Percentiles rank a stretch among this genome's conserved stretches.
Evolutionary conservation across 2,329 filamentous ascomycete species (phyloP).

Genomic region (Sarocladiaceae sp.): DNA sequence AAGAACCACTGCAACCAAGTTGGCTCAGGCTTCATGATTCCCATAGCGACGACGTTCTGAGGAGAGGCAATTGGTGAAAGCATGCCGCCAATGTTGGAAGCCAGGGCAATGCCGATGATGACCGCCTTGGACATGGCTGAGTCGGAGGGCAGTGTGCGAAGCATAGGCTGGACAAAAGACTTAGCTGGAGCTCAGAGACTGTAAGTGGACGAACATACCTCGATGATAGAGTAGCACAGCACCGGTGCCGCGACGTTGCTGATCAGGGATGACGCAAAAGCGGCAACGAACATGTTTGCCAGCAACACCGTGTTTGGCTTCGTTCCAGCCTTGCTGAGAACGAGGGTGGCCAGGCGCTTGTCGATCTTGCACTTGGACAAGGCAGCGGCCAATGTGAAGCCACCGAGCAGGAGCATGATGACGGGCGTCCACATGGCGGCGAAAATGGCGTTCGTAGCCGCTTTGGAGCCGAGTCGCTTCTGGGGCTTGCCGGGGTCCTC

Average conservation of each 20-base stretch:
- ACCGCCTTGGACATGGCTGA: conserved; percentile 93
- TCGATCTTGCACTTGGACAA: conserved; percentile 97
- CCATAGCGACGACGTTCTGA: conserved; percentile 93
- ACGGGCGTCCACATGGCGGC: conserved; percentile 98
- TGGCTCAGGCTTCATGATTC: conserved; percentile 89
- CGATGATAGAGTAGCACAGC: conserved; percentile 95
- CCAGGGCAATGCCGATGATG: conserved; percentile 89
- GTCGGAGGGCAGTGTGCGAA: conserved; percentile 85
- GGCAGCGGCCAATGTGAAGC: conserved; percentile 92
- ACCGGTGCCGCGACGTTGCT: conserved; percentile 97
- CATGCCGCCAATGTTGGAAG: conserved; percentile 94
- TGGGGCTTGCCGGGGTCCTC: conserved; percentile 58
- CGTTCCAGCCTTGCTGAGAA: conserved; percentile 93
- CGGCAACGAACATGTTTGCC: conserved; percentile 98
- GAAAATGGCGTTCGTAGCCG: conserved; percentile 81
- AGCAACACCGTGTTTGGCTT: conserved; percentile 82
- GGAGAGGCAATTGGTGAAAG: conserved; percentile 96
- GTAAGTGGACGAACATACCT: conserved; percentile 49
- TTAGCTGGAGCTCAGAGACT: conserved; percentile 11
- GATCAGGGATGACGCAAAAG: conserved; percentile 98
- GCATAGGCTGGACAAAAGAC: conserved; percentile 66
- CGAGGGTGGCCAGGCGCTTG: conserved; percentile 93
- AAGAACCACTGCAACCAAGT: conserved; percentile 98
- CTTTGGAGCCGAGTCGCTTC: conserved; percentile 69
- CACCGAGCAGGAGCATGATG: conserved; percentile 94